Evolutionary conservation across 2,329 filamentous ascomycete genomes (phyloP), one percentile per base, ranked within the genome.

Genomic region (Colletotrichum scovillei): DNA sequence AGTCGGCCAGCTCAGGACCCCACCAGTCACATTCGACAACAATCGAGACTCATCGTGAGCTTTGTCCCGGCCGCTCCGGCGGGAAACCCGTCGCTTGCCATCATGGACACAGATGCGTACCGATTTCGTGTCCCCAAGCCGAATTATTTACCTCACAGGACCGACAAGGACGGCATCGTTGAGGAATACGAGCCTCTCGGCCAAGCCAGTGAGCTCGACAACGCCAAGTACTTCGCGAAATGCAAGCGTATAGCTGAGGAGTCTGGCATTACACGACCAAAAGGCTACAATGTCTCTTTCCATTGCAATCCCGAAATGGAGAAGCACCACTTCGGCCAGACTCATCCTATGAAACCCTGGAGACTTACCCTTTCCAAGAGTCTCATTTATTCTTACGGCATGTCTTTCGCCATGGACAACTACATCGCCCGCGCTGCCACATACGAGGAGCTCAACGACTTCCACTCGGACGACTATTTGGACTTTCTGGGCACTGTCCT

Each of bases 301-400:
- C 97, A 99, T 82, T 95, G 95, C 84, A 98, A 98, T 79, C 94
- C 95, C 1, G 92, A 94, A 73, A 97, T 98, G 81, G 97, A 99
- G 85, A 93, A 94, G 80, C 96, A 98, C 83, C 97, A 99, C 83
- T 99, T 99, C 82, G 97, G 97, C 76, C 93, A 94, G 84, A 95
- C 94, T 11, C 97, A 99, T 86, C 97, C 97, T 24, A 99, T 99
- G 97, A 99, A 99, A 83, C 97, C 97, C 72, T 98, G 97, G 96
- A 94, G 97, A 46, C 86, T 99, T 76, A 98, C 95, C 19, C 89
- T 99, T 68, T 97, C 97, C 69, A 98, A 99, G 82, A 95, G 97
- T 78, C 90, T 99, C 59, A 95, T 99, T 75, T 92, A 97, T 80
- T 93, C 95, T 1, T 98, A 98, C 82, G 97, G 97, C 76, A 94